Conservation (phyloP, 352 stramenopile species). For the Phytophthora fragariae region DNA sequence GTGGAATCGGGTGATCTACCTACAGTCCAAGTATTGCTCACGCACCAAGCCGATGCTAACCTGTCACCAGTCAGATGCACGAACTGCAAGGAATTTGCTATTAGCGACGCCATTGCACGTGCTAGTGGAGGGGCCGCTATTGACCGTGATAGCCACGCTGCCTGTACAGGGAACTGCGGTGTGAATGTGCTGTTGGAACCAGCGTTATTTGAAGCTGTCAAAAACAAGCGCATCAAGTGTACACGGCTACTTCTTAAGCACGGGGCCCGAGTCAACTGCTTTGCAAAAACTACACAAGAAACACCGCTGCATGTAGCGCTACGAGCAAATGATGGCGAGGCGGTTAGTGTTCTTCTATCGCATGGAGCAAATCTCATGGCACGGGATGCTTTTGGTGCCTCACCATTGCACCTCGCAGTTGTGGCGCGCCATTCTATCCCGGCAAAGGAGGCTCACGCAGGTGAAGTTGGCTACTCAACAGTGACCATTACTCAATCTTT, state of each 20-base stretch:
- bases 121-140: conserved; percentile 9
- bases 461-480: conserved; percentile 62
- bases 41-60: conserved; percentile 55
- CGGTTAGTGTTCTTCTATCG: conserved; percentile 54
- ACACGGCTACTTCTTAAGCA: conserved; percentile 51
- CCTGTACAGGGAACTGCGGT: conserved; percentile 48
- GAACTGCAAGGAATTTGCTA: conserved; percentile 41
- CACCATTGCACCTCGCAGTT: conserved; percentile 61
- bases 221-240: conserved; percentile 43
- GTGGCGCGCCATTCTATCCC: conserved; percentile 56
- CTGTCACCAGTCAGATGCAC: conserved; percentile 58
- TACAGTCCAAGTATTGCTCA: conserved; percentile 48
- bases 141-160: conserved; percentile 11
- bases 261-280: conserved; percentile 50
- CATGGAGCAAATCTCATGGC: conserved; percentile 58
- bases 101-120: conserved; percentile 24
- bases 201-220: conserved; percentile 50
- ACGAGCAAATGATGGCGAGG: conserved; percentile 44
- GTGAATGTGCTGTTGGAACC: conserved; percentile 53
- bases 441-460: conserved; percentile 54
- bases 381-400: conserved; percentile 42
- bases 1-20: conserved; percentile 54
- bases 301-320: conserved; percentile 65
- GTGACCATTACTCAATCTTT: conserved; percentile 32
- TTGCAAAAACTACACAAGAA: conserved; percentile 44